phyloP scores from a whole-genome alignment of 345 rosid species.

The Murraya koenigii region DNA sequence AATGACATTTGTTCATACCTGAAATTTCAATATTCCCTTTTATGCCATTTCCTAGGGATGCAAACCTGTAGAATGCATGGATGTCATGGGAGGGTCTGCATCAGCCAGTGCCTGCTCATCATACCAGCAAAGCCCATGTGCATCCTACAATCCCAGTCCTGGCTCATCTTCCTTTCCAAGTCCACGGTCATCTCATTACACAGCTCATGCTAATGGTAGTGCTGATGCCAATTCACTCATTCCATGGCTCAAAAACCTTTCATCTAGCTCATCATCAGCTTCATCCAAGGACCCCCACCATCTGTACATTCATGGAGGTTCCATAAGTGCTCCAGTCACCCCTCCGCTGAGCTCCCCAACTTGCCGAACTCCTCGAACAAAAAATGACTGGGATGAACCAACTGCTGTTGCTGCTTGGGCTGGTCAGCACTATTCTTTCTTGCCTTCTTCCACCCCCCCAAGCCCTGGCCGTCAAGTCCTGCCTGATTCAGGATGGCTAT shows the following conservation, averaged over 20 bases:
- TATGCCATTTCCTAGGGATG: slow-evolving; percentile 59
- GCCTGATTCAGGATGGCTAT: slow-evolving; percentile 79
- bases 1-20: not conserved
- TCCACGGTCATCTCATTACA: slow-evolving; percentile 38
- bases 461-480: slow-evolving; percentile 62
- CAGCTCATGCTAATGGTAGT: slow-evolving; percentile 42
- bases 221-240: slow-evolving; percentile 83
- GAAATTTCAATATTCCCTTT: not conserved
- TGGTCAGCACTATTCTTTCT: slow-evolving; percentile 32
- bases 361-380: slow-evolving; percentile 53
- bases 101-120: slow-evolving; percentile 95
- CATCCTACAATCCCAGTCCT: slow-evolving; percentile 92
- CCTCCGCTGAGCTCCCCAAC: slow-evolving; percentile 87
- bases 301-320: slow-evolving; percentile 63
- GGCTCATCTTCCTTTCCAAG: slow-evolving; percentile 60
- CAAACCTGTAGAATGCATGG: slow-evolving; percentile 80
- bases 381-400: slow-evolving; percentile 60
- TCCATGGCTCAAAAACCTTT: slow-evolving; percentile 94
- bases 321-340: slow-evolving; percentile 96
- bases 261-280: slow-evolving; percentile 63
- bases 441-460: slow-evolving; percentile 62
- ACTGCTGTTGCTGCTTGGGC: slow-evolving; percentile 40
- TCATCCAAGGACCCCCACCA: slow-evolving; percentile 58
- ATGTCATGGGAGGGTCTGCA: slow-evolving; percentile 78
- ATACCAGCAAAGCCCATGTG: slow-evolving; percentile 85